Base-by-base conservation (phyloP, 192 early-diverging fungal genomes). In the Podila epicladia region DNA sequence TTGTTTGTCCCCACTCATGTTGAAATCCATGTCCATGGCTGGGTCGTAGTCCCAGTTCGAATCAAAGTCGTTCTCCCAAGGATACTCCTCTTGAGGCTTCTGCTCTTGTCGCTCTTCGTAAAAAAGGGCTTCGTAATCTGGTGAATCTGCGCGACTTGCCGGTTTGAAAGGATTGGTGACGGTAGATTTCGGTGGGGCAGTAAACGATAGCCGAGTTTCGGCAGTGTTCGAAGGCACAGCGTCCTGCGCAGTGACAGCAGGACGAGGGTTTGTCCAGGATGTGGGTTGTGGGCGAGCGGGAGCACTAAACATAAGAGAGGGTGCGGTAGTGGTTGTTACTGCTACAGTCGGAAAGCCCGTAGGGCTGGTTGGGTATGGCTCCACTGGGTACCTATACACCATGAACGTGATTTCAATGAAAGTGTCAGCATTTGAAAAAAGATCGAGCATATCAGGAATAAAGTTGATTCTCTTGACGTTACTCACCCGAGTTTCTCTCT, bases 401-500 rank as follows among this genome's bases (percentile, higher is more conserved):
- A 45, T 3, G 15, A 45, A 15, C 15, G 3, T 33, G 33, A 33
- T 33, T 15, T 45, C 41, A 17, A 17, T 4, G 6, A 45, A 45
- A 13, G 17, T 60, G 35, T 32, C 17, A 22, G 26, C 26, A 31
- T 28, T 1, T 26, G 15, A 2, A 28, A 17, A 17, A 17, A 1
- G 41, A 17, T 2, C 0, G 3, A 17, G 0, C 13, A 45, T 3
- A 45, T 45, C 15, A 45, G 41, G 1, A 15, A 24, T 31, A 41
- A 1, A n/a, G 49, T 19, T 19, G 64, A 20, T 50, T 28, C 41
- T 50, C 20, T 22, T 35, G 32, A 24, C 38, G 33, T 24, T 28
- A 5, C 77, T 41, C 73, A 80, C 77, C 71, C 69, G 15, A 80
- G 67, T 20, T 64, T 64, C 57, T 80, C 59, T 33, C 73, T 68